These are phyloP conservation scores for Penicillium sp. DNA, from an alignment of 2,329 filamentous ascomycete genomes.

Conservation along the genomic window DNA sequence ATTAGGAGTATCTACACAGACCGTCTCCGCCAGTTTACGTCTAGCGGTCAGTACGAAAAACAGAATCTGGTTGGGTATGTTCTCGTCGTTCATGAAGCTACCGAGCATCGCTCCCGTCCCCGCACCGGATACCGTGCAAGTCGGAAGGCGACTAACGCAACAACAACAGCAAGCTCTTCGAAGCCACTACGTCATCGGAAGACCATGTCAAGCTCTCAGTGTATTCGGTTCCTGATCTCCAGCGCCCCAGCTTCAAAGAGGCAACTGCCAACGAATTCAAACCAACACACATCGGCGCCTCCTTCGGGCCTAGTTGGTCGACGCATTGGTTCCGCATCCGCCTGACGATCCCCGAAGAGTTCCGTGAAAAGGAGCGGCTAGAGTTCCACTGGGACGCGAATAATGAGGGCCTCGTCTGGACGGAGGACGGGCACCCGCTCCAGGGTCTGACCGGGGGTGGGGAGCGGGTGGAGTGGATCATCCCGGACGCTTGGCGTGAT, in stretches of 20 bases:
- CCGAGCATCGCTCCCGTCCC: background rate
- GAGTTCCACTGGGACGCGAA: conserved; percentile 96
- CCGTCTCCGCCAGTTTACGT: conserved; percentile 80
- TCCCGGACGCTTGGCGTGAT: conserved; percentile 80
- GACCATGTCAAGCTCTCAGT: conserved; percentile 83
- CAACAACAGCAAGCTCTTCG: conserved; percentile 68
- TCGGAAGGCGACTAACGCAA: conserved; percentile 7
- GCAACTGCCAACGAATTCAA: conserved; percentile 77
- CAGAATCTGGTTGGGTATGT: conserved; percentile 74
- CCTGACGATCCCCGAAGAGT: conserved; percentile 74
- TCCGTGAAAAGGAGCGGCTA: conserved; percentile 78
- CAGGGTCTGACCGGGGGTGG: conserved; percentile 91
- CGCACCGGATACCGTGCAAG: background rate
- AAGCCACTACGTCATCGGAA: conserved; percentile 69
- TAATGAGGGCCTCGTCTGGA: conserved; percentile 95
- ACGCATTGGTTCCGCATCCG: conserved; percentile 96
- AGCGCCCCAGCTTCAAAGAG: conserved; percentile 84
- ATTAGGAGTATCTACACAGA: conserved; percentile 86
- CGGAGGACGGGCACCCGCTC: conserved; percentile 82
- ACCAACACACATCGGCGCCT: conserved; percentile 73
- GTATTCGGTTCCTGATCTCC: conserved; percentile 79
- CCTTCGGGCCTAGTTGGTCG: conserved; percentile 93
- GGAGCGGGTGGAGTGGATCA: conserved; percentile 88
- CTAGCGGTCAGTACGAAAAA: conserved; percentile 75
- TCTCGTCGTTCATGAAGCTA: background rate